Conservation (phyloP, 192 early-diverging fungal genomes). For the Umbelopsis isabellina region DNA sequence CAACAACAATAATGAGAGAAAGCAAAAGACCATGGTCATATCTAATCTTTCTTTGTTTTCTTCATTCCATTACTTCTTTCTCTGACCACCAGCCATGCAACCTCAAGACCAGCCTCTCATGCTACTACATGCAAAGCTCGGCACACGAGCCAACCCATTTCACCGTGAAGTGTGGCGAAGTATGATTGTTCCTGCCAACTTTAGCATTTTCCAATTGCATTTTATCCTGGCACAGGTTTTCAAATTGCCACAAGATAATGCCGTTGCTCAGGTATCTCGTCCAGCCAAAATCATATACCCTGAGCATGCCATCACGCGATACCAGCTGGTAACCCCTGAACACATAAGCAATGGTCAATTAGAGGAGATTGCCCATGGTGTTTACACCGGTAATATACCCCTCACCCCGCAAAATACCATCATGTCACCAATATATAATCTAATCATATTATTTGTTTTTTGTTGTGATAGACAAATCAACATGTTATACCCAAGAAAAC, state of each 20-base stretch:
- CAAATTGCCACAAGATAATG: not conserved
- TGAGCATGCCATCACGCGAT: not conserved
- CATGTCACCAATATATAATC: not conserved
- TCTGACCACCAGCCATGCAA: not conserved
- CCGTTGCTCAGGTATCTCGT: not conserved
- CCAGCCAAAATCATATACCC: slow-evolving; percentile 2
- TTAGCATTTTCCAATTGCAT: slow-evolving; percentile 1
- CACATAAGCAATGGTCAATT: not conserved
- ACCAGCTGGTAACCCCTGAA: not conserved
- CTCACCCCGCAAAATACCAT: too few relatives aligned
- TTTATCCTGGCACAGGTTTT: not conserved
- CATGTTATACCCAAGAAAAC: not conserved
- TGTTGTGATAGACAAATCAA: not conserved
- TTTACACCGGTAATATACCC: not conserved
- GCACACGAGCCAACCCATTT: not conserved
- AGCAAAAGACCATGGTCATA: too few relatives aligned
- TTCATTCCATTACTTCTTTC: not conserved
- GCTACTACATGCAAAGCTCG: slow-evolving; percentile 2
- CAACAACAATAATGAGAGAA: too few relatives aligned
- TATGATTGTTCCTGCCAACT: slow-evolving; percentile 18
- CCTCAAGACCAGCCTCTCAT: slow-evolving; percentile 5
- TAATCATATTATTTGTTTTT: not conserved
- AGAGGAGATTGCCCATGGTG: slow-evolving; percentile 10
- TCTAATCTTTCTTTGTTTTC: not conserved
- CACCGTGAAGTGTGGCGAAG: slow-evolving; percentile 2